Evolutionary conservation across 208 protist genomes (phyloP), one percentile per base, ranked within the genome.

Genomic region (Wallacemonas sp.): DNA sequence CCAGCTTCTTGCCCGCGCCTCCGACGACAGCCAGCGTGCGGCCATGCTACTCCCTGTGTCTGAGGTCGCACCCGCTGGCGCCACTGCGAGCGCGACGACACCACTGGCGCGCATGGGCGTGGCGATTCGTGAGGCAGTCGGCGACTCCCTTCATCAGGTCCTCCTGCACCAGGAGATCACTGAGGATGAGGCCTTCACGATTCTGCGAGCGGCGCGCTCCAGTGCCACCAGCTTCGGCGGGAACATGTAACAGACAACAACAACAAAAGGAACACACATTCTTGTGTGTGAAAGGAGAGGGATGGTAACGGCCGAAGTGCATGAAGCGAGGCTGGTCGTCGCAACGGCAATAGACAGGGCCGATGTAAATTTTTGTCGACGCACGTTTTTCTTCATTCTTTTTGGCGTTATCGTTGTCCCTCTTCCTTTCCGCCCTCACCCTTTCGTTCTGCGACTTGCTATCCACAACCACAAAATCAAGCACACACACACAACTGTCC

Each of bases 81-180:
- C 14, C 55, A 27, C 17, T 1, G 36, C 21, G 0, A 38, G 57
- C 16, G 49, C 80, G 11, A 58, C 8, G 30, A 58, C 52, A 17
- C 56, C 81, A 12, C 65, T 88, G 19, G 44, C 72, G 58, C 84
- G 79, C 44, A 72, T 86, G 52, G 78, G 76, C 27, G 68, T 83
- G n/a, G 62, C 76, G 23, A 84, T 94, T 30, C 80, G 72, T 34
- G 70, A 82, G 2, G 78, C 76, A 9, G 65, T 94, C 0, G 88
- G 88, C 4, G 69, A 79, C 5, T 74, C 80, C 1, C 57, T 92
- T 5, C 82, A 88, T 62, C 74, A 81, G 57, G 70, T 87, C 39
- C 52, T 94, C 34, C 74, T 92, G 9, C 80, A 85, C 39, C 76
- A 92, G 55, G 78, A 92, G 17, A 49, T 94, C 11, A 82, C 81